Conservation (phyloP, 2,329 filamentous ascomycete genomes). For the Pezicula radicicola region DNA sequence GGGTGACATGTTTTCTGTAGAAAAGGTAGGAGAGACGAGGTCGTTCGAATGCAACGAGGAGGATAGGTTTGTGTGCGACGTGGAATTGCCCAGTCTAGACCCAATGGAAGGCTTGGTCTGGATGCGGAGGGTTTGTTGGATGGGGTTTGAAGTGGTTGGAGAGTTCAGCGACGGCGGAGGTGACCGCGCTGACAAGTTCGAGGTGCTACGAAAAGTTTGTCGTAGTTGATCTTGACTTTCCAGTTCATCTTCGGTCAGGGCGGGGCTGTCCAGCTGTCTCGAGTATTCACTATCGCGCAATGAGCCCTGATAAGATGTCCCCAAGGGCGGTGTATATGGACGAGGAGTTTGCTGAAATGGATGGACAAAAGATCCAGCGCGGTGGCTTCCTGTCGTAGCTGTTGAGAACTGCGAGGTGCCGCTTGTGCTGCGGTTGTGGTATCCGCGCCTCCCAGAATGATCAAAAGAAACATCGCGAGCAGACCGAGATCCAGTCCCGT, state of each 20-base stretch:
- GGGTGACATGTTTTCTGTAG: constrained; percentile 25
- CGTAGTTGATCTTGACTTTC: constrained; percentile 17
- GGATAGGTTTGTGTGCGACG: constrained; percentile 22
- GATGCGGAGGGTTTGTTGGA: constrained; percentile 20
- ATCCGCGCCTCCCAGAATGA: constrained; percentile 19
- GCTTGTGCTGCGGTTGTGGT: constrained; percentile 55
- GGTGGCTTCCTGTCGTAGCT: constrained; percentile 48
- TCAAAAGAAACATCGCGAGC: constrained; percentile 23
- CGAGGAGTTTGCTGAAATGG: constrained; percentile 63
- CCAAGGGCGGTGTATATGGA: constrained; percentile 55
- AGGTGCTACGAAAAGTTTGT: constrained; percentile 19
- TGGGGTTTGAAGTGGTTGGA: constrained; percentile 11
- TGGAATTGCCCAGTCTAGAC: constrained; percentile 22
- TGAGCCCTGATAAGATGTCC: constrained; percentile 51
- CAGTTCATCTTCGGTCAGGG: constrained; percentile 24
- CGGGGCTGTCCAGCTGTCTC: constrained; percentile 33
- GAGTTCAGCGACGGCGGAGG: constrained; percentile 13
- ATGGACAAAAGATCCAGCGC: constrained; percentile 50
- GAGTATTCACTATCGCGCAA: constrained; percentile 49
- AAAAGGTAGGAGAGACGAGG: constrained; percentile 14
- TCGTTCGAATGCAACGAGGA: constrained; percentile 18
- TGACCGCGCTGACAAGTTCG: constrained; percentile 19
- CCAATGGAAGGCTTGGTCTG: constrained; percentile 22
- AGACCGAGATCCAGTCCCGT: constrained; percentile 21
- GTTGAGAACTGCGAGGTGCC: constrained; percentile 52